phyloP scores from a whole-genome alignment of 345 rosid species.

The Atalantia buxifolia region DNA sequence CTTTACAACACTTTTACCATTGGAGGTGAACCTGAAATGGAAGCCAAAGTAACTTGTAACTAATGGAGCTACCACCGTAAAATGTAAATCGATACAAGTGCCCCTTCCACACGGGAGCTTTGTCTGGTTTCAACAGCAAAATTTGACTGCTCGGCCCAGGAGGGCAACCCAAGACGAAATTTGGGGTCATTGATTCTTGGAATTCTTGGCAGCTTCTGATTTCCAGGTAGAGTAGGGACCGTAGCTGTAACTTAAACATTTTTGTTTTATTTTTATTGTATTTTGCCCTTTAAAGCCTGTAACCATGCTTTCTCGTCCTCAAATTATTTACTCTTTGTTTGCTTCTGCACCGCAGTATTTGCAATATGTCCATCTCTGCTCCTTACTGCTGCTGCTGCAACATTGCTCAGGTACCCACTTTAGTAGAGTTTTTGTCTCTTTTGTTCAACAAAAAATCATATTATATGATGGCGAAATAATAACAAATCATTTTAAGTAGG shows the following conservation, averaged over 20 bases:
- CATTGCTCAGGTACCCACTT: not conserved
- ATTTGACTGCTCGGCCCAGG: conserved; percentile 13
- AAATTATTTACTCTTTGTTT: not conserved
- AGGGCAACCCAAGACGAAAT: no score
- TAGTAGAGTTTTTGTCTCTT: not conserved
- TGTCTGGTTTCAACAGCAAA: conserved; percentile 22
- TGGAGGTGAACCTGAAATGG: not conserved
- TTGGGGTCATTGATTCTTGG: conserved; percentile 18
- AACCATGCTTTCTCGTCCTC: conserved; percentile 4
- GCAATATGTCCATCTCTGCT: not conserved
- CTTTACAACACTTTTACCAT: no score
- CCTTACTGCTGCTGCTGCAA: not conserved
- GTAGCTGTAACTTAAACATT: not conserved
- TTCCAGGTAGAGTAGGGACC: conserved; percentile 25
- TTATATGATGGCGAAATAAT: no score
- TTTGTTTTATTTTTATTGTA: not conserved
- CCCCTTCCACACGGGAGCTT: conserved; percentile 3
- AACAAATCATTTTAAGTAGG: no score
- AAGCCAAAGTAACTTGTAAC: no score
- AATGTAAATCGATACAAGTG: not conserved
- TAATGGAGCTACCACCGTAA: not conserved
- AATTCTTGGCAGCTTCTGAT: conserved; percentile 10
- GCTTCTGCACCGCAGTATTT: not conserved
- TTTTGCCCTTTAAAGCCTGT: conserved; percentile 29
- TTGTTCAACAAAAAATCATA: not conserved